Percentiles rank a stretch among this genome's conserved stretches.
These are phyloP conservation scores for Meyerozyma carpophila DNA, from an alignment of 1,139 yeast species.

Conservation along the genomic window DNA sequence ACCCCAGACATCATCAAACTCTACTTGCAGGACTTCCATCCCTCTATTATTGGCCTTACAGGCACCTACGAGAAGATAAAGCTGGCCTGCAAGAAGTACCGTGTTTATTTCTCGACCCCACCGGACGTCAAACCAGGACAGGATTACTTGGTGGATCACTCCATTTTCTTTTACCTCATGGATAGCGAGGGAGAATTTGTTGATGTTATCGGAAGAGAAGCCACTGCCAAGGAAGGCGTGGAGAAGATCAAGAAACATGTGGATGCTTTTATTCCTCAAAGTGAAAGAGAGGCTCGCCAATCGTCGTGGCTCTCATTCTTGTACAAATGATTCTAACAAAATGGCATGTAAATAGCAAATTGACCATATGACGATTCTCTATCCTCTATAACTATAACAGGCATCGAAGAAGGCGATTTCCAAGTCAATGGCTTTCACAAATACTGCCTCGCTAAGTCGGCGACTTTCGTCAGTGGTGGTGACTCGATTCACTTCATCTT, in stretches of 20 bases:
- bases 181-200: constrained; percentile 95
- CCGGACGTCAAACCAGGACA: constrained; percentile 91
- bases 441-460: constrained; percentile 23
- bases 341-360: background rate
- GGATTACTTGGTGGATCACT: constrained; percentile 93
- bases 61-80: constrained; percentile 85
- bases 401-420: constrained; percentile 44
- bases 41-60: constrained; percentile 81
- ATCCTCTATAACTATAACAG: constrained; percentile 30
- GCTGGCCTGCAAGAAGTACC: constrained; percentile 74
- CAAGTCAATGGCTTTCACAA: constrained; percentile 27
- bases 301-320: constrained; percentile 53
- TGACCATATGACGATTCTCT: background rate
- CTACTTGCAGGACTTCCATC: constrained; percentile 83
- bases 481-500: constrained; percentile 35
- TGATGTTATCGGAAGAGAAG: constrained; percentile 91
- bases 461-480: constrained; percentile 10
- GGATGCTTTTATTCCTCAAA: constrained; percentile 68
- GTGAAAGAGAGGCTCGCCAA: constrained; percentile 55
- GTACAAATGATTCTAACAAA: constrained; percentile 23
- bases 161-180: constrained; percentile 92
- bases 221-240: constrained; percentile 74
- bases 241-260: constrained; percentile 72
- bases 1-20: constrained; percentile 75
- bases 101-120: constrained; percentile 96